Evolutionary conservation across 768 basidiomycete species (phyloP).

Genomic region (Tricholoma saponaceum): DNA sequence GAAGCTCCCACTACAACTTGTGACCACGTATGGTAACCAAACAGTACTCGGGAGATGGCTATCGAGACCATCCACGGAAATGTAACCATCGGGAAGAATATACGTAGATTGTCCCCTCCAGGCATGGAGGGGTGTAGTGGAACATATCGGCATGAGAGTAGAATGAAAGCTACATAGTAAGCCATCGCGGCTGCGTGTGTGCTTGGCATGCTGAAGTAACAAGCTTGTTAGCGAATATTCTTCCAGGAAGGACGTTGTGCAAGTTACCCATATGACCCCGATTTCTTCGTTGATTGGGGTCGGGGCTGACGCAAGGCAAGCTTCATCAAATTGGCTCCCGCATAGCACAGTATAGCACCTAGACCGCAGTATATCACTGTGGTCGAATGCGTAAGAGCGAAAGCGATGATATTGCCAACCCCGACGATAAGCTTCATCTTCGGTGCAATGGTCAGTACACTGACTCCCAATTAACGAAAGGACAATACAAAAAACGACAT

Average conservation of each 20-base stretch:
- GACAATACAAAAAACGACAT: neutral
- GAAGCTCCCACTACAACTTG: neutral
- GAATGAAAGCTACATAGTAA: neutral
- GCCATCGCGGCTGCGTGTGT: neutral
- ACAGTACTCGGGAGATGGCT: neutral
- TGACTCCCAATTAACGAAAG: neutral
- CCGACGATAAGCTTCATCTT: neutral
- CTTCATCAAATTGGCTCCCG: neutral
- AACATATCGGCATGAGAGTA: neutral
- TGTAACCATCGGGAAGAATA: neutral
- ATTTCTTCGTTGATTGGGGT: neutral
- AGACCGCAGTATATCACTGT: neutral
- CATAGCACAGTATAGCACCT: neutral
- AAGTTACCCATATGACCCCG: neutral
- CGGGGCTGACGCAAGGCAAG: neutral
- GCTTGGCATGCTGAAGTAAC: neutral
- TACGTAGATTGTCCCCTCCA: neutral
- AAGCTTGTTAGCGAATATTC: neutral
- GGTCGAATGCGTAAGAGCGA: neutral
- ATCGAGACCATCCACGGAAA: neutral
- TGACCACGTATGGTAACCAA: neutral
- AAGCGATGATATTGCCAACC: neutral
- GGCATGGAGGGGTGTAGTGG: neutral
- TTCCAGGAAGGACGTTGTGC: neutral
- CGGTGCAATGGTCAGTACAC: neutral